A percentile compares a stretch with the other conserved stretches of the same genome.
Evolutionary conservation across 129 eudicot genomes (phyloP).

Genomic region (Silybum marianum): DNA sequence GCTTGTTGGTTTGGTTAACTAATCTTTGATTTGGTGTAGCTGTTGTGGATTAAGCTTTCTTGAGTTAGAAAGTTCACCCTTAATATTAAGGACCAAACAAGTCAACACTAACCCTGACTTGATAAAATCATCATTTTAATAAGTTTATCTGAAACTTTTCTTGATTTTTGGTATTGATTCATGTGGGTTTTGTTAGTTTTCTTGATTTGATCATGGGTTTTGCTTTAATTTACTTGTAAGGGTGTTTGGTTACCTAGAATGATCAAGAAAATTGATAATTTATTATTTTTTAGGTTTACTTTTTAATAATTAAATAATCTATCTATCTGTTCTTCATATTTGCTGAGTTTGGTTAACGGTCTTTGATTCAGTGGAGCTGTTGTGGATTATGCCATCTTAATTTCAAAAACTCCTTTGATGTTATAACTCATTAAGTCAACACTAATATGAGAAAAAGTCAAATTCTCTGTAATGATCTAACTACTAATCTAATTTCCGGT

Average conservation of each 20-base stretch:
- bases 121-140: background rate
- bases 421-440: background rate
- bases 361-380: conserved; percentile 12
- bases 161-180: conserved; percentile 17
- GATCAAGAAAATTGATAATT: background rate
- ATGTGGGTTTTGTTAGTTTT: background rate
- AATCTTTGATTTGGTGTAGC: conserved; percentile 18
- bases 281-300: background rate
- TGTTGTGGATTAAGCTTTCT: conserved; percentile 22
- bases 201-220: background rate
- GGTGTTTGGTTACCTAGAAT: conserved; percentile 2
- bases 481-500: background rate
- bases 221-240: background rate
- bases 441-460: conserved; percentile 6
- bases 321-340: conserved; percentile 12
- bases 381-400: background rate
- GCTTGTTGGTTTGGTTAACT: conserved; percentile 21
- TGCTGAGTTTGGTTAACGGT: conserved; percentile 10
- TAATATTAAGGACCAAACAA: conserved; percentile 3
- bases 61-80: conserved; percentile 5
- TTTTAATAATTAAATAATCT: background rate
- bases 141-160: background rate
- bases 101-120: conserved; percentile 11
- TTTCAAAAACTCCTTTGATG: background rate
- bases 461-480: conserved; percentile 10